These are phyloP conservation scores for Kuraishia ogatae DNA, from an alignment of 805 yeast genomes.

Conservation along the genomic window DNA sequence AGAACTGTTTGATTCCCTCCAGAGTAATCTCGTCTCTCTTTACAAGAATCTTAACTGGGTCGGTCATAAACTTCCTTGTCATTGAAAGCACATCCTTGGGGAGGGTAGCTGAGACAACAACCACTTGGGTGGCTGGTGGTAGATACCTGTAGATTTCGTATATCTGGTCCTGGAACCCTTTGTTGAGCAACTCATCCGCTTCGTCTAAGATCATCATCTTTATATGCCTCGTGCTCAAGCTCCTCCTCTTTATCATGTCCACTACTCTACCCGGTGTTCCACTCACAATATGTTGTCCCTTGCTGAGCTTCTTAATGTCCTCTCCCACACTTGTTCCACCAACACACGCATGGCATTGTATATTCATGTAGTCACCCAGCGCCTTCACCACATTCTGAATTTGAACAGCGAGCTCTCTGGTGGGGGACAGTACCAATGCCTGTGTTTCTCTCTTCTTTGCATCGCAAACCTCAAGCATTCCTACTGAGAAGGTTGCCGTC, in stretches of 20 bases:
- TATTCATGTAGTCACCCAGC: conserved; percentile 83
- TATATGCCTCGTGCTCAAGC: conserved; percentile 71
- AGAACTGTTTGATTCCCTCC: conserved; percentile 93
- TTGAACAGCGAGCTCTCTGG: conserved; percentile 95
- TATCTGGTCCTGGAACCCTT: conserved; percentile 94
- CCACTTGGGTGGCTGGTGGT: conserved; percentile 89
- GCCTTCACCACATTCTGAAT: conserved; percentile 89
- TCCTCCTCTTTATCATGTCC: conserved; percentile 91
- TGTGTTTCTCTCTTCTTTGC: conserved; percentile 66
- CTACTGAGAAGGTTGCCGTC: conserved; percentile 83
- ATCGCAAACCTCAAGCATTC: conserved; percentile 53
- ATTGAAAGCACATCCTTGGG: conserved; percentile 88
- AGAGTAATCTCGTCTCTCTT: conserved; percentile 92
- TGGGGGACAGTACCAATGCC: conserved; percentile 93
- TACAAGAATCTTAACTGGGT: conserved; percentile 90
- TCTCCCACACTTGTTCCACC: conserved; percentile 92
- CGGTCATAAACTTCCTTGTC: conserved; percentile 87
- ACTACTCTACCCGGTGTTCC: conserved; percentile 98
- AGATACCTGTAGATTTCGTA: conserved; percentile 85
- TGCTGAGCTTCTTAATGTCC: conserved; percentile 75
- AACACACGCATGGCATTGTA: conserved; percentile 91
- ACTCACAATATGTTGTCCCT: conserved; percentile 87
- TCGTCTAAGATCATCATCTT: conserved; percentile 96
- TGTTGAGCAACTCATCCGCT: conserved; percentile 93
- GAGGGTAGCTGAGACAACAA: conserved; percentile 90